Conservation (phyloP, 2,329 filamentous ascomycete genomes). For the Sporothrix protearum region DNA sequence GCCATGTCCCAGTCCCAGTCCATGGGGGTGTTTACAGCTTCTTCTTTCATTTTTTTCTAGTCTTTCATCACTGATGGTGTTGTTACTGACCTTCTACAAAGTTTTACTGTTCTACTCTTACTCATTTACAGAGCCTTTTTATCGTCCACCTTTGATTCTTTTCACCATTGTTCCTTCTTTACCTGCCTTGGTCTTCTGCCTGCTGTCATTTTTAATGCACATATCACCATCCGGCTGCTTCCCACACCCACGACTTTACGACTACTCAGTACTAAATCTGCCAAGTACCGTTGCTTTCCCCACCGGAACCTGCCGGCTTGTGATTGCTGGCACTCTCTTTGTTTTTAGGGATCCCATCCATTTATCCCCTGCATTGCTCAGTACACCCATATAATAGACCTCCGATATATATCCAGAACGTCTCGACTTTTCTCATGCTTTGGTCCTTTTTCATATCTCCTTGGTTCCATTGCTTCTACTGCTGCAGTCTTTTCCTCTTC, state of each 20-base stretch:
- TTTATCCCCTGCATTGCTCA: not conserved
- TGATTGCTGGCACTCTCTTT: not conserved
- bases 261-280: not conserved
- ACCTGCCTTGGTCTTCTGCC: not conserved
- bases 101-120: not conserved
- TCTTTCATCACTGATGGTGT: not conserved
- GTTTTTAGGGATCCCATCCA: not conserved
- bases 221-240: constrained; percentile 3
- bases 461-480: not conserved
- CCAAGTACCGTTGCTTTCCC: not conserved
- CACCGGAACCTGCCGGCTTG: not conserved
- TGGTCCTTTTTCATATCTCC: constrained; percentile 1
- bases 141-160: not conserved
- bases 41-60: not conserved
- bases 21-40: not conserved
- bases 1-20: not conserved
- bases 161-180: not conserved
- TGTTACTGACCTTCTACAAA: not conserved
- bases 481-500: not conserved
- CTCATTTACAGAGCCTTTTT: not conserved
- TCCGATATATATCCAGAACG: constrained; percentile 15
- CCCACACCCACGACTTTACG: not conserved
- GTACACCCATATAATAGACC: constrained; percentile 9
- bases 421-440: constrained; percentile 8
- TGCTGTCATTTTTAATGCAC: not conserved